These are phyloP conservation scores for Citrus glauca DNA, from an alignment of 345 rosid species.

Conservation along the genomic window DNA sequence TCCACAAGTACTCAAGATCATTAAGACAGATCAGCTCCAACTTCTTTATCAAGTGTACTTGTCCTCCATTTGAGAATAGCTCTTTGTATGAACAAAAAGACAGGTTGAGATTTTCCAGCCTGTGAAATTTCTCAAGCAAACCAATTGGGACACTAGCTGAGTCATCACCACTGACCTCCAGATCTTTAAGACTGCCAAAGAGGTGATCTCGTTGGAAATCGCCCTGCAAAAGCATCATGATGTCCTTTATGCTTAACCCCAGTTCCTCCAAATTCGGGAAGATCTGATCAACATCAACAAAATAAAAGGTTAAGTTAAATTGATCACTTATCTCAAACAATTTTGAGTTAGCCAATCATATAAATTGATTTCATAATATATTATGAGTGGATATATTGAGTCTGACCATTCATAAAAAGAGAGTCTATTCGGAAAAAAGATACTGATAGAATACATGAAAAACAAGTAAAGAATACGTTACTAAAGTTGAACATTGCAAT, in stretches of 20 bases:
- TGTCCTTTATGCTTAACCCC: not conserved
- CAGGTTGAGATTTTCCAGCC: constrained; percentile 3
- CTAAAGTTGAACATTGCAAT: too few species aligned
- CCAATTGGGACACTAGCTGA: not conserved
- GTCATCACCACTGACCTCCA: not conserved
- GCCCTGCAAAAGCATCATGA: not conserved
- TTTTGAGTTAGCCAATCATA: too few species aligned
- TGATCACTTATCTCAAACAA: not conserved
- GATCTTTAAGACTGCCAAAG: not conserved
- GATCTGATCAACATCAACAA: too few species aligned
- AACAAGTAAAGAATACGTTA: too few species aligned
- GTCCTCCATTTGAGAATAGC: constrained; percentile 3
- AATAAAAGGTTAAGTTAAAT: too few species aligned
- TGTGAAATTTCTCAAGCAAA: not conserved
- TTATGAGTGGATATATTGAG: too few species aligned
- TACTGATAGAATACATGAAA: too few species aligned
- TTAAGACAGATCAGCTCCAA: not conserved
- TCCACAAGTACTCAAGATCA: constrained; percentile 3
- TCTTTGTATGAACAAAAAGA: not conserved
- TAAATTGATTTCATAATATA: too few species aligned
- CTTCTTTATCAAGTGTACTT: not conserved
- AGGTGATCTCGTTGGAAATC: not conserved
- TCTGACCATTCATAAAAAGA: too few species aligned
- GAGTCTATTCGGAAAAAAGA: too few species aligned
- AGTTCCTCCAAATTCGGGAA: too few species aligned